Percentiles rank a stretch among this genome's conserved stretches.
Evolutionary conservation across 164 flowering plant species (phyloP).

Genomic region (Piper longum): DNA sequence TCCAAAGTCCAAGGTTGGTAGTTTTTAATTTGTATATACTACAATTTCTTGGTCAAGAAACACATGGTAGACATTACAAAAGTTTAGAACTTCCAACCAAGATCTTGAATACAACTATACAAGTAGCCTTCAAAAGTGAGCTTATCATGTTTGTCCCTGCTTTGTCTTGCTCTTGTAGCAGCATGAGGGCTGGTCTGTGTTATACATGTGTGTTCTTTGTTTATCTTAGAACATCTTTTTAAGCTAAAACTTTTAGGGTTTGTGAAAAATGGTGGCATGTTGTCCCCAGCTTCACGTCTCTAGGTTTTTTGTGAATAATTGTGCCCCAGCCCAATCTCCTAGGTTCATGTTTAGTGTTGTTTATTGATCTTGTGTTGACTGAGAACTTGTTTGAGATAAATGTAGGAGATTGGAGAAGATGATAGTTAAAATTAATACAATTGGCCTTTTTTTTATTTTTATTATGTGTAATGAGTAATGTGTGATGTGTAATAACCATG

Average conservation of each 20-base stretch:
- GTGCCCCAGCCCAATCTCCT: slow-evolving; percentile 8
- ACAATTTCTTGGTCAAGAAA: slow-evolving; percentile 7
- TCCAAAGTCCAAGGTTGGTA: slow-evolving; percentile 4
- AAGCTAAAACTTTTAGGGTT: slow-evolving; percentile 1
- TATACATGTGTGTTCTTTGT: too few relatives aligned
- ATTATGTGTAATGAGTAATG: not conserved
- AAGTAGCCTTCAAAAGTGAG: not conserved
- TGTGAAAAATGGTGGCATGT: slow-evolving; percentile 6
- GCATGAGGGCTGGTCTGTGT: not conserved
- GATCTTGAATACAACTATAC: not conserved
- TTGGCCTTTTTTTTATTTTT: not conserved
- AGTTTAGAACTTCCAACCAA: not conserved
- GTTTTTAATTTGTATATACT: not conserved
- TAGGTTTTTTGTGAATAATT: slow-evolving; percentile 4
- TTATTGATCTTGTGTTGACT: not conserved
- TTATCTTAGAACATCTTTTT: not conserved
- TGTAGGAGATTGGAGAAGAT: not conserved
- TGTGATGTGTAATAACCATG: too few relatives aligned
- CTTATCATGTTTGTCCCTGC: slow-evolving; percentile 7
- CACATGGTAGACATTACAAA: slow-evolving; percentile 5
- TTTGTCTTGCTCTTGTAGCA: not conserved
- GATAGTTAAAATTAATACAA: not conserved
- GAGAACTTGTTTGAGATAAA: not conserved
- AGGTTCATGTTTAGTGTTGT: slow-evolving; percentile 2
- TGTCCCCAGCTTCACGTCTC: slow-evolving; percentile 5